phyloP scores from a whole-genome alignment of 2,329 filamentous ascomycete species.

The Uncinocarpus reesii region DNA sequence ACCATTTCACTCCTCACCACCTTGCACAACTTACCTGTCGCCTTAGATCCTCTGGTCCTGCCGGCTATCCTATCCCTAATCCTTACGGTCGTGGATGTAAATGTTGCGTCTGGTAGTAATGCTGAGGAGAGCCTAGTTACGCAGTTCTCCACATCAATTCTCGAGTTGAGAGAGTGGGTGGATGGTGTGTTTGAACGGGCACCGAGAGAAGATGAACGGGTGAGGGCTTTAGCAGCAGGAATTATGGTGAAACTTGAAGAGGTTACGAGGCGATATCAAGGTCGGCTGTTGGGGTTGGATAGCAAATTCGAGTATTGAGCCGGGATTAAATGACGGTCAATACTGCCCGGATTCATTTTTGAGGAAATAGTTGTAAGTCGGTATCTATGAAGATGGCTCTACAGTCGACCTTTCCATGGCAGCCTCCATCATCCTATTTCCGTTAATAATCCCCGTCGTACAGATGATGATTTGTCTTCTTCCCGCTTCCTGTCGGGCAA shows the following conservation, averaged over 20 bases:
- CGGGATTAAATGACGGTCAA: neutral
- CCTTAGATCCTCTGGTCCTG: constrained; percentile 56
- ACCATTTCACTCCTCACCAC: constrained; percentile 72
- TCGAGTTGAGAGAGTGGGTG: constrained; percentile 85
- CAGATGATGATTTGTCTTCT: constrained; percentile 81
- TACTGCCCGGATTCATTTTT: too few relatives aligned
- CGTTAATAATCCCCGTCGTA: constrained; percentile 83
- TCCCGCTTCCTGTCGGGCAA: constrained; percentile 71
- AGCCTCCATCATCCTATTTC: constrained; percentile 76
- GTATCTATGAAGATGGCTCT: neutral
- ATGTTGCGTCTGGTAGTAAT: constrained; percentile 40
- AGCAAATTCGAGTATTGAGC: constrained; percentile 36
- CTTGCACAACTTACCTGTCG: constrained; percentile 45
- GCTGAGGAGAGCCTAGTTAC: constrained; percentile 62
- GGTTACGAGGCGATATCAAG: constrained; percentile 70
- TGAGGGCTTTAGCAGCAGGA: constrained; percentile 56
- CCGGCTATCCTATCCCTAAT: constrained; percentile 69
- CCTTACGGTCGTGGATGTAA: constrained; percentile 71
- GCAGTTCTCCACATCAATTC: constrained; percentile 61
- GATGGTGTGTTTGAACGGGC: constrained; percentile 58
- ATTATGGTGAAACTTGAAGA: constrained; percentile 73
- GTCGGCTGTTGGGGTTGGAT: constrained; percentile 61
- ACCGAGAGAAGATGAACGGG: constrained; percentile 33
- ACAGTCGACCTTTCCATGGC: constrained; percentile 65
- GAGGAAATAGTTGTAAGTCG: neutral